These are phyloP conservation scores for Collybia sp. DNA, from an alignment of 768 basidiomycete genomes.

Conservation along the genomic window DNA sequence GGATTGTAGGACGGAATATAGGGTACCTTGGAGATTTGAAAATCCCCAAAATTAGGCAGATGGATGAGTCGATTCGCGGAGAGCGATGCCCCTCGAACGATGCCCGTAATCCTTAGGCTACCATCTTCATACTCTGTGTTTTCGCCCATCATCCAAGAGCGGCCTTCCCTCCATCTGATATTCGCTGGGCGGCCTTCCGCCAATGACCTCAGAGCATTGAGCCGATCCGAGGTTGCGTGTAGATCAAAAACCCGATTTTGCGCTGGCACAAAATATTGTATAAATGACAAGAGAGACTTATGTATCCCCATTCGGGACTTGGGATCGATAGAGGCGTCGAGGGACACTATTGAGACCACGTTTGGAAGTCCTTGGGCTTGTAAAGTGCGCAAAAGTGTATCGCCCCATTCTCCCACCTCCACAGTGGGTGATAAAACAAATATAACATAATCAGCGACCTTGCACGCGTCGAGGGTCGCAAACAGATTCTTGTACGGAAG, in stretches of 20 bases:
- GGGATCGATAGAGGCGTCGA: constrained; percentile 44
- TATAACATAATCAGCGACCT: constrained; percentile 88
- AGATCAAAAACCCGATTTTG: constrained; percentile 77
- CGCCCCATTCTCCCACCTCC: constrained; percentile 85
- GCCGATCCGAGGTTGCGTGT: constrained; percentile 53
- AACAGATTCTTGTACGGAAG: constrained; percentile 71
- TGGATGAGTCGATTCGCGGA: constrained; percentile 86
- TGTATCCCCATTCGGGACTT: constrained; percentile 67
- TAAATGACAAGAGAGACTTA: constrained; percentile 90
- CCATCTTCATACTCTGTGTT: constrained; percentile 58
- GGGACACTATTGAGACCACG: constrained; percentile 69
- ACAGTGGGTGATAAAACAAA: constrained; percentile 75
- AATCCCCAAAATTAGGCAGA: constrained; percentile 85
- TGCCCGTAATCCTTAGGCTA: constrained; percentile 71
- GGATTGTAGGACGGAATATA: too few relatives aligned
- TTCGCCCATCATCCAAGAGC: constrained; percentile 71
- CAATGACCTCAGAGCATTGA: constrained; percentile 70
- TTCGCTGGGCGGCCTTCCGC: constrained; percentile 82
- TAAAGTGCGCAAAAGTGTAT: constrained; percentile 79
- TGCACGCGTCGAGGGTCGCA: constrained; percentile 76
- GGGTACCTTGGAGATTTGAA: constrained; percentile 72
- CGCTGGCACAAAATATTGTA: constrained; percentile 89
- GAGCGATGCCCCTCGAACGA: constrained; percentile 74
- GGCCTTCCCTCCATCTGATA: constrained; percentile 78
- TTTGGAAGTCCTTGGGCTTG: constrained; percentile 91